Evolutionary conservation across 1,139 yeast species (phyloP).

Genomic region (Pichia sp.): DNA sequence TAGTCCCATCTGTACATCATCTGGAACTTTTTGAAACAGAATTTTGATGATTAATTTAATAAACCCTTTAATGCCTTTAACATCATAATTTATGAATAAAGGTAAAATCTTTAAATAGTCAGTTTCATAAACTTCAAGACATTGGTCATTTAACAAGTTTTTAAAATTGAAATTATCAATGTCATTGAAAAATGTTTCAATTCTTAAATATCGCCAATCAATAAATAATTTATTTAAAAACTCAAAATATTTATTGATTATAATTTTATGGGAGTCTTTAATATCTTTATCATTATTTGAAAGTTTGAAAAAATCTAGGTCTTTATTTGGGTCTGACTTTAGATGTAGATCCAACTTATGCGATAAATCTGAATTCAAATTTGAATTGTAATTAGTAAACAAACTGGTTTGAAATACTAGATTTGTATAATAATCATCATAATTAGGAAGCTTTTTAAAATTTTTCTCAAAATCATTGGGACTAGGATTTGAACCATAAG

Average conservation of each 20-base stretch:
- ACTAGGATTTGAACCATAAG: not conserved
- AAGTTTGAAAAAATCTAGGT: not conserved
- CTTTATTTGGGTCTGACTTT: not conserved
- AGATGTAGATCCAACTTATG: not conserved
- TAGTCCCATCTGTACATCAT: constrained; percentile 45
- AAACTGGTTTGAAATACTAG: not conserved
- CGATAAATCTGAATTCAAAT: not conserved
- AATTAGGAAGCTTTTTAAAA: not conserved
- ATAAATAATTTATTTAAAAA: constrained; percentile 62
- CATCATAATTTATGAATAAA: constrained; percentile 68
- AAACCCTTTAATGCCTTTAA: constrained; percentile 53
- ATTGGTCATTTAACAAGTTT: constrained; percentile 1
- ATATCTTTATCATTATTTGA: not conserved
- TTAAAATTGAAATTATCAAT: constrained; percentile 47
- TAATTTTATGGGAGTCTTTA: constrained; percentile 5
- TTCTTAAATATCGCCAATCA: constrained; percentile 60
- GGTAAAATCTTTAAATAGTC: constrained; percentile 30
- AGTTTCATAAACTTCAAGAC: not conserved
- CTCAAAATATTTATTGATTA: constrained; percentile 41
- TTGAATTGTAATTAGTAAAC: not conserved
- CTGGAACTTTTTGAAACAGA: constrained; percentile 57
- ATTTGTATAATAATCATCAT: not conserved
- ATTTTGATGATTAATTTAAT: constrained; percentile 61
- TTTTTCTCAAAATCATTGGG: not conserved
- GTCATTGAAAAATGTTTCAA: constrained; percentile 51